These are phyloP conservation scores for Asterionellopsis glacialis DNA, from an alignment of 108 stramenopile species.

Conservation along the genomic window DNA sequence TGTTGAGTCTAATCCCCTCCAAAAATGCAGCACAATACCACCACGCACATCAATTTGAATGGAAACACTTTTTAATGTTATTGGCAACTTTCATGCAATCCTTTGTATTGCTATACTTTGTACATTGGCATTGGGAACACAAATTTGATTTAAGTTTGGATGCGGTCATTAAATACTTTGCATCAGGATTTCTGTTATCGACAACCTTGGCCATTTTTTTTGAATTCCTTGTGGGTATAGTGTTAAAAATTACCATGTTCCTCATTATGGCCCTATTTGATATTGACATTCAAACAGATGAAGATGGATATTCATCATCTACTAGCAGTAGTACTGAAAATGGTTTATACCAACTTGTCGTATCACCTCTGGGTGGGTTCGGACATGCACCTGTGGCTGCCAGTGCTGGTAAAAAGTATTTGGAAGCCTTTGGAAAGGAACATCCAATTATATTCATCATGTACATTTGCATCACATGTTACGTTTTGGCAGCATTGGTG, in stretches of 20 bases:
- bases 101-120: slow-evolving; percentile 39
- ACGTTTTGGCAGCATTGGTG: slow-evolving; percentile 59
- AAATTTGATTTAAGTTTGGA: slow-evolving; percentile 60
- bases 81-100: slow-evolving; percentile 56
- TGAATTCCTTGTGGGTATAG: slow-evolving; percentile 47
- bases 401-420: slow-evolving; percentile 17
- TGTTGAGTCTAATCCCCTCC: slow-evolving; percentile 21
- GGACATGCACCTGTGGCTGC: slow-evolving; percentile 7
- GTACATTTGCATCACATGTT: slow-evolving; percentile 51
- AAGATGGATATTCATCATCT: slow-evolving; percentile 34
- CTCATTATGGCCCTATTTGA: slow-evolving; percentile 38
- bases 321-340: slow-evolving; percentile 3
- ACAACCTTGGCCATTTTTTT: slow-evolving; percentile 63
- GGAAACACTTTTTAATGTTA: slow-evolving; percentile 29
- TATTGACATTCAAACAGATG: slow-evolving; percentile 35
- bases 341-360: neutral
- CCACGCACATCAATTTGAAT: slow-evolving; percentile 8
- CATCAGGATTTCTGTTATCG: slow-evolving; percentile 62
- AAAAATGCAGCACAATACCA: slow-evolving; percentile 6
- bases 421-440: slow-evolving; percentile 36
- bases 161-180: slow-evolving; percentile 79
- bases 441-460: slow-evolving; percentile 60
- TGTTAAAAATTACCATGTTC: slow-evolving; percentile 32
- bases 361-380: neutral
- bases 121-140: slow-evolving; percentile 60